Conservation (phyloP, 345 rosid species). For the Acer negundo region DNA sequence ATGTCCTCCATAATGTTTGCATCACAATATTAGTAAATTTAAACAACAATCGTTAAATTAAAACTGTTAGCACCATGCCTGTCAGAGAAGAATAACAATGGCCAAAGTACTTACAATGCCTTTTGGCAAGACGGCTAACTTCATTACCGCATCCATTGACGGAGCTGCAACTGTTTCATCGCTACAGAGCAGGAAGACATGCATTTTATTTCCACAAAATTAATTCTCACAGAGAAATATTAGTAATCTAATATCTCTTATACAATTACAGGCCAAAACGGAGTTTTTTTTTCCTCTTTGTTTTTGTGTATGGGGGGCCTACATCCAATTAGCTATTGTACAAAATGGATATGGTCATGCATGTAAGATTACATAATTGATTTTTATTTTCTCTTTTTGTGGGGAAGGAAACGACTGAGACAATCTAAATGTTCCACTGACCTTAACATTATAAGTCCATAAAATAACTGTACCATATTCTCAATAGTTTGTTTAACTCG, state of each 20-base stretch:
- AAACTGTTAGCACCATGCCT: slow-evolving; percentile 1
- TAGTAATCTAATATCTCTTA: not conserved
- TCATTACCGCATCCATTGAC: slow-evolving; percentile 66
- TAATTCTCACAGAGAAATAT: not conserved
- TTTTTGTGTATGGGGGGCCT: not conserved
- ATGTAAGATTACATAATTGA: not conserved
- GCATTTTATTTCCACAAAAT: slow-evolving; percentile 10
- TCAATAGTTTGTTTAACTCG: not conserved
- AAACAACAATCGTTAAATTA: not conserved
- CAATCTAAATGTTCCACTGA: not conserved
- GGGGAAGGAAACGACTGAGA: not conserved
- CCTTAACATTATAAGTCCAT: not conserved
- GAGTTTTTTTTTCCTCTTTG: not conserved
- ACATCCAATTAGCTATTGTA: not conserved
- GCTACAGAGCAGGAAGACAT: slow-evolving; percentile 35
- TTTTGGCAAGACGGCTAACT: slow-evolving; percentile 59
- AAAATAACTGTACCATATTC: not conserved
- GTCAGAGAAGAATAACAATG: slow-evolving; percentile 11
- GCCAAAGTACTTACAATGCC: slow-evolving; percentile 59
- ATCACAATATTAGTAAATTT: slow-evolving; percentile 13
- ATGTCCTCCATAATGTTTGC: slow-evolving; percentile 47
- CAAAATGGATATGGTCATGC: not conserved
- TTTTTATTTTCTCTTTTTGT: not conserved
- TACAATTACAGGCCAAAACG: not conserved
- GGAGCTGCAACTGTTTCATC: slow-evolving; percentile 79